These are phyloP conservation scores for Cyclaneusma minus DNA, from an alignment of 2,329 filamentous ascomycete species.

Conservation along the genomic window DNA sequence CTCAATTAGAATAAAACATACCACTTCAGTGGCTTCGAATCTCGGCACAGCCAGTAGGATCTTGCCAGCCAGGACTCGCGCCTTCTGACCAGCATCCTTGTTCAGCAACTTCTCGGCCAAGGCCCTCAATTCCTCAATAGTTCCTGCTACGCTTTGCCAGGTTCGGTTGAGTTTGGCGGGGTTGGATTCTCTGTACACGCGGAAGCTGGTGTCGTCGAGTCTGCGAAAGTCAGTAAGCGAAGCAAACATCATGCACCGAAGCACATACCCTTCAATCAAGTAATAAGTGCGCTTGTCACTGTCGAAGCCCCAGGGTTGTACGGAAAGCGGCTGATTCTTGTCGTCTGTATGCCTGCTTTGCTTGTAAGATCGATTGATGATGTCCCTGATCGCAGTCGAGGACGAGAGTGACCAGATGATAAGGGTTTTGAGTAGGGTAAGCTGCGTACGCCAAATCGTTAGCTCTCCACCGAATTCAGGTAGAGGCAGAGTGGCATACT, in stretches of 20 bases:
- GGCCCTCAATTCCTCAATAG: conserved; percentile 67
- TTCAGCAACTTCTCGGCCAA: conserved; percentile 63
- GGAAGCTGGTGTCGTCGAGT: conserved; percentile 86
- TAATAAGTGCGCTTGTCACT: conserved; percentile 88
- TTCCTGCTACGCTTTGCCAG: conserved; percentile 88
- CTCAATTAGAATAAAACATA: conserved; percentile 23
- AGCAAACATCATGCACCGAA: background rate
- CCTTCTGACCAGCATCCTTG: conserved; percentile 67
- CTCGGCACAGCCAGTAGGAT: conserved; percentile 70
- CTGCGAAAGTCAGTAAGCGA: too few species aligned
- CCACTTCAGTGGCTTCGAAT: conserved; percentile 87
- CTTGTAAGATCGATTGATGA: conserved; percentile 82
- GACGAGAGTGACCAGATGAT: conserved; percentile 81
- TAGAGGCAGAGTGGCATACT: conserved; percentile 31
- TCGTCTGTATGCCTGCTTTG: conserved; percentile 65
- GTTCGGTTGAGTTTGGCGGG: conserved; percentile 58
- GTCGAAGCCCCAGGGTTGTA: conserved; percentile 82
- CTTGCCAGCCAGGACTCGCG: conserved; percentile 60
- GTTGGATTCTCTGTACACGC: conserved; percentile 88
- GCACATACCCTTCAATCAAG: conserved; percentile 82
- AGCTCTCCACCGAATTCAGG: conserved; percentile 1
- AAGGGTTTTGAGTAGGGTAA: conserved; percentile 68
- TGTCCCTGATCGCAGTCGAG: conserved; percentile 65
- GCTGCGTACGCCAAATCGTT: conserved; percentile 30
- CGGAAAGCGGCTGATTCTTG: conserved; percentile 71